phyloP scores from a whole-genome alignment of 2,329 filamentous ascomycete species.

The Aspergillus sp. region DNA sequence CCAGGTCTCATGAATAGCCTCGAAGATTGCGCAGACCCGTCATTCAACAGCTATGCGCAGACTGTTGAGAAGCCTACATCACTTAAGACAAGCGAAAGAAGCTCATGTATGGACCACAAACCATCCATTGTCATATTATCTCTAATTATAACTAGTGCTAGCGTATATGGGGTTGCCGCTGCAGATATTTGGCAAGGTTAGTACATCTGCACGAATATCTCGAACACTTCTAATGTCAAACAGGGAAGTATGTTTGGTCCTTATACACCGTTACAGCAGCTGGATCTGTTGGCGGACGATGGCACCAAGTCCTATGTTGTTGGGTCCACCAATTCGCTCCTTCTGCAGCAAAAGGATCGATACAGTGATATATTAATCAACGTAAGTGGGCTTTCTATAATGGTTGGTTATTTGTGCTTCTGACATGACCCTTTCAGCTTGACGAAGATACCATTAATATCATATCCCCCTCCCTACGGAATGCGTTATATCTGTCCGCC shows the following conservation, averaged over 20 bases:
- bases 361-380: slow-evolving; percentile 97
- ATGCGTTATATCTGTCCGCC: slow-evolving; percentile 71
- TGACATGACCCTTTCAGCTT: slow-evolving; percentile 42
- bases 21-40: slow-evolving; percentile 94
- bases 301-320: slow-evolving; percentile 97
- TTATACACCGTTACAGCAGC: slow-evolving; percentile 92
- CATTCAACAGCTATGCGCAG: slow-evolving; percentile 77
- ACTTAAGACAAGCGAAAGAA: slow-evolving; percentile 84
- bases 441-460: slow-evolving; percentile 85
- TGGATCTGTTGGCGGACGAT: slow-evolving; percentile 87
- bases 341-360: slow-evolving; percentile 88
- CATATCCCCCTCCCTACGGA: slow-evolving; percentile 70
- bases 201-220: background rate
- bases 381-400: slow-evolving; percentile 25
- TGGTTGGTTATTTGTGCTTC: background rate
- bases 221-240: no score
- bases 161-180: slow-evolving; percentile 92
- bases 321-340: slow-evolving; percentile 89
- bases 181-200: slow-evolving; percentile 87
- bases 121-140: background rate
- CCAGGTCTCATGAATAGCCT: slow-evolving; percentile 85
- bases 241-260: slow-evolving; percentile 91
- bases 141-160: slow-evolving; percentile 53
- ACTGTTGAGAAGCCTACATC: slow-evolving; percentile 73
- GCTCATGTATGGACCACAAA: slow-evolving; percentile 54